Base-by-base conservation (phyloP, 805 yeast genomes). In the Soucietia sequanensis region DNA sequence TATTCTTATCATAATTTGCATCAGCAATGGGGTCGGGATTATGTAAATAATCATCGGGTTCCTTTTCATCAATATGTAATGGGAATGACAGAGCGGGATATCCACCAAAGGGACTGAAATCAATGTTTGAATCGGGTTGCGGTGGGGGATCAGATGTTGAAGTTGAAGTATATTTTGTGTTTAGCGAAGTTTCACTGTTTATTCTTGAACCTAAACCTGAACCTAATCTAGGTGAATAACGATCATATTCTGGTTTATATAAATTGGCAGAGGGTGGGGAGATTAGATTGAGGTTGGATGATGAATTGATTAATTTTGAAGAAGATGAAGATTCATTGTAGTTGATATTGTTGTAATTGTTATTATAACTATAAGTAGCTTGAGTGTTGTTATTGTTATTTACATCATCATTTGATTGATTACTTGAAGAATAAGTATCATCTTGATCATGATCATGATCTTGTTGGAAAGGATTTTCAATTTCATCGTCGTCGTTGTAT, bases 21-120 rank as follows among this genome's bases (percentile, higher is more conserved):
- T 93, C 99, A 30, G 80, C 85, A 23, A 89, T 83, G 7, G 96
- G 96, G 59, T 91, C 96, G 2, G 98, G 98, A 61, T 91, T 93
- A 62, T 91, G 98, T 46, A 93, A 59, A 54, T 87, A 90, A 60
- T 91, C 99, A 64, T 91, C 99, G 6, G 85, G 83, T 61, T 91
- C 99, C 61, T 87, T 87, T 48, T 91, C 98, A 41, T 91, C 96
- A 44, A 93, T 80, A 48, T 77, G 82, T 38, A 91, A 67, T 1
- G 99, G 99, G 65, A 91, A 91, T 4, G 88, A 80, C 12, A 88
- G 72, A 6, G 96, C 95, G 0, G 99, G 98, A 60, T 86, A 91
- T 10, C 98, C 98, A 33, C 98, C 99, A 64, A 91, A 91, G 2
- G 98, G 99, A 31, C 84, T 78, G 46, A 81, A 80, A 50, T 84